A percentile compares a stretch with the other conserved stretches of the same genome.
Evolutionary conservation across 805 yeast genomes (phyloP).

Genomic region (Candida khao-thaluensis): DNA sequence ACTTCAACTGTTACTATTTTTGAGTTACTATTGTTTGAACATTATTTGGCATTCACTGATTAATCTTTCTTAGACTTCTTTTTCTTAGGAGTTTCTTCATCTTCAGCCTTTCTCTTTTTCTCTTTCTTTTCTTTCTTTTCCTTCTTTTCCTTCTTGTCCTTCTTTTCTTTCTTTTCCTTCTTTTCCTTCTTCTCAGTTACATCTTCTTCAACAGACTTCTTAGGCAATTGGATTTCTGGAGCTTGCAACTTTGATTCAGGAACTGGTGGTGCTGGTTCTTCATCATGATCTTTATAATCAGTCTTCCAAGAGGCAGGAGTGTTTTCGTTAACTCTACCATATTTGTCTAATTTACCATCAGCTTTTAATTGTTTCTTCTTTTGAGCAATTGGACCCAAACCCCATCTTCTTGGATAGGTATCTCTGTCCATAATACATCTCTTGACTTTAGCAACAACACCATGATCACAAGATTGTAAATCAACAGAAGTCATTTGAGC

Average conservation of each 20-base stretch:
- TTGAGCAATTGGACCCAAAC: conserved; percentile 96
- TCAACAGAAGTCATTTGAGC: conserved; percentile 99
- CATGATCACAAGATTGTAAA: conserved; percentile 94
- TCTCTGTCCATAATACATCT: conserved; percentile 99
- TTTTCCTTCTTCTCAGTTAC: conserved; percentile 25
- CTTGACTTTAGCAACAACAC: conserved; percentile 97
- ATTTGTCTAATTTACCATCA: conserved; percentile 95
- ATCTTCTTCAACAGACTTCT: conserved; percentile 50
- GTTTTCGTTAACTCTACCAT: conserved; percentile 87
- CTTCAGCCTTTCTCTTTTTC: conserved; percentile 42
- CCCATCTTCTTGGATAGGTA: conserved; percentile 99
- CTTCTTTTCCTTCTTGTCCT: conserved; percentile 41
- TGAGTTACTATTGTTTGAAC: no score
- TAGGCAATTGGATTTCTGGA: conserved; percentile 46
- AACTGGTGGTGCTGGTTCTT: conserved; percentile 56
- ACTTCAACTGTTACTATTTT: no score
- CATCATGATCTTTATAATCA: conserved; percentile 70
- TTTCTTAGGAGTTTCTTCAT: conserved; percentile 46
- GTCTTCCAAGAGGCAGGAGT: conserved; percentile 93
- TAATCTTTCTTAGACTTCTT: conserved; percentile 45
- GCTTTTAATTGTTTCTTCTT: conserved; percentile 98
- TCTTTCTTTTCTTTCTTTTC: conserved; percentile 52
- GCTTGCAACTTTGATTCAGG: conserved; percentile 53
- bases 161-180: conserved; percentile 24
- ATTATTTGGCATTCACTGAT: no score